Conservation (phyloP, 176 grass and related monocot genomes). For the Eleusine indica region DNA sequence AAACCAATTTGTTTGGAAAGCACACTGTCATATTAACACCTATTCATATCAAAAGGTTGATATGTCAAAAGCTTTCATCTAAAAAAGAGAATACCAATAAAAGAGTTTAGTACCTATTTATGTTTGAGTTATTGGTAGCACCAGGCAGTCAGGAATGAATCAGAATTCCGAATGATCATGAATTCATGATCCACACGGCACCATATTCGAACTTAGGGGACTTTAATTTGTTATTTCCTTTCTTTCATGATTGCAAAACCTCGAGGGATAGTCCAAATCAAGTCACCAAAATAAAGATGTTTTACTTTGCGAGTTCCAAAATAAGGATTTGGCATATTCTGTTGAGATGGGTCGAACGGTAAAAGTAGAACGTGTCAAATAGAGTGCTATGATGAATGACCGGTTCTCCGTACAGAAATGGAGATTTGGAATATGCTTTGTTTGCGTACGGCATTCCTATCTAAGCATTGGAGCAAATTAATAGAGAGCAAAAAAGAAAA, state of each 20-base stretch:
- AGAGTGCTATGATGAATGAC: constrained; percentile 8
- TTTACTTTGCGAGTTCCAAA: not conserved
- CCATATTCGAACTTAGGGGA: constrained; percentile 26
- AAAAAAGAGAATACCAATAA: too few species aligned
- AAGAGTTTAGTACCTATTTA: not conserved
- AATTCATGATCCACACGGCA: not conserved
- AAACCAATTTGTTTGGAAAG: too few species aligned
- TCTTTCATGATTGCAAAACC: not conserved
- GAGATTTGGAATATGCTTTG: not conserved
- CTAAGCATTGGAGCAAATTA: constrained; percentile 5
- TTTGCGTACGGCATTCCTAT: not conserved
- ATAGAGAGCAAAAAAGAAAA: not conserved
- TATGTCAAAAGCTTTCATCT: not conserved
- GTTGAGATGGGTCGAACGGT: constrained; percentile 1
- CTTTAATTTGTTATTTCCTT: not conserved
- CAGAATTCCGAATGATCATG: not conserved
- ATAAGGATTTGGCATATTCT: constrained; percentile 38
- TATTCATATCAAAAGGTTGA: not conserved
- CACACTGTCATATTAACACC: not conserved
- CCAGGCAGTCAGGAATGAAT: not conserved
- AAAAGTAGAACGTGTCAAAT: constrained; percentile 14
- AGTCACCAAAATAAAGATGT: not conserved
- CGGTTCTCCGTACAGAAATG: constrained; percentile 3
- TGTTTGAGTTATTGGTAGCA: not conserved
- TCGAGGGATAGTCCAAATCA: constrained; percentile 5